Evolutionary conservation across 2,329 filamentous ascomycete species (phyloP), one percentile per base, ranked within the genome.

Genomic region (Cladosporium austrohemisphaericum): DNA sequence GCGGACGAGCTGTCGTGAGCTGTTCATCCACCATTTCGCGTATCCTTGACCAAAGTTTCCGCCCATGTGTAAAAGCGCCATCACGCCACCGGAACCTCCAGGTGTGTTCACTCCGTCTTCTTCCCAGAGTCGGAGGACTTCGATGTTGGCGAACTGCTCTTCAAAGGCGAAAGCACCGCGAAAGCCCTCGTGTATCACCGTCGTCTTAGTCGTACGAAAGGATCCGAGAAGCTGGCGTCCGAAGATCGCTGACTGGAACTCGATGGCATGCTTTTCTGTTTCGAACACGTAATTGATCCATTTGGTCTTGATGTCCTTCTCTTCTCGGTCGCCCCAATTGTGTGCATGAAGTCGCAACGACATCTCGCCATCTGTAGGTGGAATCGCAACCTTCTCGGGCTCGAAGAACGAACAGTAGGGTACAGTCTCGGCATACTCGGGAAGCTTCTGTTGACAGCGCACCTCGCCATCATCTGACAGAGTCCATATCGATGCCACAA

Each of bases 101-200:
- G 60, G 56, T 2, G 57, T 62, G 3, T 57, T 51, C 5, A 61
- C 55, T 6, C 64, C 64, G 19, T 69, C 65, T 37, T 75, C 71
- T 52, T 72, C 66, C 72, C 72, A 76, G 0, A 75, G 58, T 3
- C 73, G 65, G 2, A 75, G 61, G 28, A 71, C 71, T 51, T 76
- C 73, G 51, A 74, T 69, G 16, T 68, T 72, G 46, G 72, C 73
- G 62, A 76, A 72, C 55, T 75, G 72, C 54, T 74, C 71, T 46
- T 73, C 69, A 49, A 73, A 72, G 3, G 68, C 61, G 46, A 74
- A 69, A 0, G 67, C 62, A 1, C 67, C 65, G 16, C 63, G 60
- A 14, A 74, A 41, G 4, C 72, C 71, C 48, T 71, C 66, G 56
- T 73, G 72, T 7, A 72, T 60, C 19, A 73, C 69, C 26, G 69